Conservation (phyloP, 768 basidiomycete genomes). For the Lactarius sp. region DNA sequence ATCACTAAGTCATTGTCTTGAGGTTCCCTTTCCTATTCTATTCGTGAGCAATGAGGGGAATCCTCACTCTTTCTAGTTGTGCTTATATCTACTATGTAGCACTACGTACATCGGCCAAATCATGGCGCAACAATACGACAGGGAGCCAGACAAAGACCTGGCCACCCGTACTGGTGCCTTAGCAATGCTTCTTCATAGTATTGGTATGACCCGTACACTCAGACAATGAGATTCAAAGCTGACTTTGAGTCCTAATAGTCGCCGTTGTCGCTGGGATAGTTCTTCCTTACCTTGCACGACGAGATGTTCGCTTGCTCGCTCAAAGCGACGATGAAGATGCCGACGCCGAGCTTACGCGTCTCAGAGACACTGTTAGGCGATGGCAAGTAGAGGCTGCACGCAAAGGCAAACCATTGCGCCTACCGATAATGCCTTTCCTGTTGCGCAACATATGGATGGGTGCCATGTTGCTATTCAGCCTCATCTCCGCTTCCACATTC, state of each 20-base stretch:
- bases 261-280: conserved; percentile 78
- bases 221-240: conserved; percentile 5
- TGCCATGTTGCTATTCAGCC: conserved; percentile 72
- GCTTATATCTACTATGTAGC: conserved; percentile 34
- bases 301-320: conserved; percentile 75
- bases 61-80: conserved; percentile 9
- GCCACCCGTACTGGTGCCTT: conserved; percentile 84
- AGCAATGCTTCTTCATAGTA: conserved; percentile 86
- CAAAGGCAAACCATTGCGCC: conserved; percentile 63
- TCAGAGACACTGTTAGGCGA: conserved; percentile 63
- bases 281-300: conserved; percentile 74
- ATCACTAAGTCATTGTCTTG: conserved; percentile 14
- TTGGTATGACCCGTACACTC: conserved; percentile 52
- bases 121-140: conserved; percentile 73
- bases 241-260: conserved; percentile 43
- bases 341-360: conserved; percentile 65
- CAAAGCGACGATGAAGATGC: conserved; percentile 66
- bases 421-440: conserved; percentile 88
- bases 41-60: conserved; percentile 45
- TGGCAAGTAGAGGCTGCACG: conserved; percentile 85
- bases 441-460: conserved; percentile 92
- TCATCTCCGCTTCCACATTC: conserved; percentile 80
- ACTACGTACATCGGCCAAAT: conserved; percentile 94
- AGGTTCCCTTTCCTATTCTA: conserved; percentile 97
- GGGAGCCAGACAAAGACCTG: conserved; percentile 75